Evolutionary conservation across 148 eudicot genomes (phyloP).

Genomic region (Chenopodium suecicum): DNA sequence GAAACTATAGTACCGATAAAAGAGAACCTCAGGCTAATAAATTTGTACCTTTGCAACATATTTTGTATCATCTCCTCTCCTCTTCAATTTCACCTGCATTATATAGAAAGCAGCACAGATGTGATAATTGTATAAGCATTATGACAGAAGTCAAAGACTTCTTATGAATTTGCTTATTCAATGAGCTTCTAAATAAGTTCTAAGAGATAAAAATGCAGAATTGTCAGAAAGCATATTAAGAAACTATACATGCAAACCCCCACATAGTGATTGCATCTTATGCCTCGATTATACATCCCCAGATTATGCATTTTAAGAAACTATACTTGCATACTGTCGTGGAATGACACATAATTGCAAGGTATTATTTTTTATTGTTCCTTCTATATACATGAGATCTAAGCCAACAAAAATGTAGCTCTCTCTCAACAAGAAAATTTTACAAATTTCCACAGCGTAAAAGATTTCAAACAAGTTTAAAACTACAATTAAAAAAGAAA

Average conservation of each 20-base stretch:
- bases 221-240: background rate
- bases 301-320: background rate
- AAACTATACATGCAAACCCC: background rate
- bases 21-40: conserved; percentile 9
- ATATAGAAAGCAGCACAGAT: conserved; percentile 2
- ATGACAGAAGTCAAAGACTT: background rate
- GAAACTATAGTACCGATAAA: background rate
- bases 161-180: background rate
- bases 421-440: background rate
- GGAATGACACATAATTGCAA: background rate
- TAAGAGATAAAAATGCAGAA: background rate
- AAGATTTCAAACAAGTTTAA: background rate
- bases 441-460: background rate
- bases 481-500: too few species aligned
- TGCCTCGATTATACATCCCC: background rate
- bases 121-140: background rate
- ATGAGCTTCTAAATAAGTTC: background rate
- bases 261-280: background rate
- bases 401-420: background rate
- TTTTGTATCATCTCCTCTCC: conserved; percentile 95
- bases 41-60: conserved; percentile 91
- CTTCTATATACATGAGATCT: conserved; percentile 1
- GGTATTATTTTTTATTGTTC: background rate
- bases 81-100: conserved; percentile 91
- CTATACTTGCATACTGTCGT: background rate